These are phyloP conservation scores for Pavlovales sp. DNA, from an alignment of 208 protist genomes.

Conservation along the genomic window DNA sequence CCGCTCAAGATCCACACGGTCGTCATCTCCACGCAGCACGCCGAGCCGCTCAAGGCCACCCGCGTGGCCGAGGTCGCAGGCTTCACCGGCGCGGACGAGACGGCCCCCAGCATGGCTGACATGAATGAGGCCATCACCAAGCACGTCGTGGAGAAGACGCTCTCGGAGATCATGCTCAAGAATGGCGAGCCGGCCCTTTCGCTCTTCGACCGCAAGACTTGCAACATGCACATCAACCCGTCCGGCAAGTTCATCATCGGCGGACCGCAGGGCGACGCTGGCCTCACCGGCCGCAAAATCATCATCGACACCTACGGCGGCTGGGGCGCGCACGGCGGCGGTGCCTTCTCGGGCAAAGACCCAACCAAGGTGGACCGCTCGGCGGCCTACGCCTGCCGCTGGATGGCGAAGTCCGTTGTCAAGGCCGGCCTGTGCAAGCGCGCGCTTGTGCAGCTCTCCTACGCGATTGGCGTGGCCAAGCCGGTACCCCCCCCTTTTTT, in stretches of 20 bases:
- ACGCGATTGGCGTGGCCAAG: slow-evolving; percentile 97
- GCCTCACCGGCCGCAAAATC: slow-evolving; percentile 99
- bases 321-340: slow-evolving; percentile 99
- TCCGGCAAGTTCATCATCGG: slow-evolving; percentile 98
- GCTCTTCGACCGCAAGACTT: slow-evolving; percentile 8
- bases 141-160: slow-evolving; percentile 82
- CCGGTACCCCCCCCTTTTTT: too few species aligned
- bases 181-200: slow-evolving; percentile 16
- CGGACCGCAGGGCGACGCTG: slow-evolving; percentile 97
- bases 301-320: slow-evolving; percentile 99
- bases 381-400: slow-evolving; percentile 95
- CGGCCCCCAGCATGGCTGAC: slow-evolving; percentile 57
- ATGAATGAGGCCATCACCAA: slow-evolving; percentile 88
- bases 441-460: slow-evolving; percentile 95
- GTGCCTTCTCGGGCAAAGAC: slow-evolving; percentile 99
- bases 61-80: not conserved
- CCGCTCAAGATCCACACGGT: slow-evolving; percentile 93
- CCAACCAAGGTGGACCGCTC: slow-evolving; percentile 99
- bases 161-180: slow-evolving; percentile 25
- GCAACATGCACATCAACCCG: slow-evolving; percentile 98
- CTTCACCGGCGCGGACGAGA: slow-evolving; percentile 8
- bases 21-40: slow-evolving; percentile 98
- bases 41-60: slow-evolving; percentile 71
- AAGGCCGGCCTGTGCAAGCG: slow-evolving; percentile 81
- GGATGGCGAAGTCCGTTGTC: slow-evolving; percentile 99